These are phyloP conservation scores for Sisymbrium altissimum DNA, from an alignment of 345 rosid species.

Conservation along the genomic window DNA sequence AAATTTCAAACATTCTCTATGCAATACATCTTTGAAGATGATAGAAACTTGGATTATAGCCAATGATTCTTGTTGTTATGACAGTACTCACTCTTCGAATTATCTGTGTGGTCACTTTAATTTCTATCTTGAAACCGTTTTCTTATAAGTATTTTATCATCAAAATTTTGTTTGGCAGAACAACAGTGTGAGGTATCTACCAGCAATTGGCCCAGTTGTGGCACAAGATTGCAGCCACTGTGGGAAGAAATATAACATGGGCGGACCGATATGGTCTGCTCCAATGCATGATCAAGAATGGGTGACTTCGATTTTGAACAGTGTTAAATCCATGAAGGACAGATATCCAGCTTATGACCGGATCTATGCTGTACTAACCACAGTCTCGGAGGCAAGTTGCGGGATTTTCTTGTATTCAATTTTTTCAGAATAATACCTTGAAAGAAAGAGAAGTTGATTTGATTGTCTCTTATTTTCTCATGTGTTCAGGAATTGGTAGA, in stretches of 20 bases:
- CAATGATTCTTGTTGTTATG: neutral
- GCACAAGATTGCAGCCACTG: slow-evolving; percentile 78
- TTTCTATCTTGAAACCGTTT: neutral
- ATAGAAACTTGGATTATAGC: neutral
- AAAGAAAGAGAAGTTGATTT: neutral
- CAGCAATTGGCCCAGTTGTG: slow-evolving; percentile 90
- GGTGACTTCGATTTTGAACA: slow-evolving; percentile 63
- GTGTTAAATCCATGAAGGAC: slow-evolving; percentile 72
- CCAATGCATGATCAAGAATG: slow-evolving; percentile 92
- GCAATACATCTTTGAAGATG: neutral
- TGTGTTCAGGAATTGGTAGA: slow-evolving; percentile 78
- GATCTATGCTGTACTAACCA: slow-evolving; percentile 83
- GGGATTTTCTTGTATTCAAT: neutral
- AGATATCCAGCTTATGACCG: slow-evolving; percentile 87
- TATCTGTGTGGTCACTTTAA: neutral
- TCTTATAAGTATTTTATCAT: neutral
- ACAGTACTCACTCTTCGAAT: neutral
- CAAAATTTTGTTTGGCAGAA: slow-evolving; percentile 41
- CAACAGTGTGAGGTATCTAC: slow-evolving; percentile 78
- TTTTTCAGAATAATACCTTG: neutral
- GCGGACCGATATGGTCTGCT: slow-evolving; percentile 98
- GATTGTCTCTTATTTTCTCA: neutral
- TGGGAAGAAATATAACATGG: slow-evolving; percentile 93
- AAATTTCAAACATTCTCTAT: neutral
- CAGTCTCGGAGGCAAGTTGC: slow-evolving; percentile 71